phyloP scores from a whole-genome alignment of 1,284 basidiomycete genomes.

The Microbotryum intermedium region DNA sequence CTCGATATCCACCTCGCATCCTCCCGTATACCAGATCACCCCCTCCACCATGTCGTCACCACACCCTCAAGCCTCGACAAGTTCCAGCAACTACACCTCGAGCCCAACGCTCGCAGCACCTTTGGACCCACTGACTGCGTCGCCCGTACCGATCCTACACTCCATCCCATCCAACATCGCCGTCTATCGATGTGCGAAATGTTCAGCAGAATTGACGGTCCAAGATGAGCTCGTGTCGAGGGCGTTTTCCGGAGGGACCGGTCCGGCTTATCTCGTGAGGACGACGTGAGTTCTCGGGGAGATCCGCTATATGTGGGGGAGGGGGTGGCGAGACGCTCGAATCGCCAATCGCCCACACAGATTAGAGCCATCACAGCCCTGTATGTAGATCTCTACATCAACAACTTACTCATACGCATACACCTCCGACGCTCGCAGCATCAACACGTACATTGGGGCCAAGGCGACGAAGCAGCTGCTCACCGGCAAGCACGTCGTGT shows the following conservation, averaged over 20 bases:
- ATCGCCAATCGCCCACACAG: neutral
- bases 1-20: no score
- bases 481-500: conserved; percentile 14
- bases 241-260: conserved; percentile 6
- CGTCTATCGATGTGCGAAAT: conserved; percentile 7
- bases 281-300: neutral
- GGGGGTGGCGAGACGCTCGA: no score
- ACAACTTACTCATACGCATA: neutral
- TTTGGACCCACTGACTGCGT: no score
- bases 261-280: conserved; percentile 15
- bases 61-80: no score
- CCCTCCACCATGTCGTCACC: no score
- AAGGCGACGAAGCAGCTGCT: conserved; percentile 11
- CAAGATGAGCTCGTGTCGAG: conserved; percentile 19
- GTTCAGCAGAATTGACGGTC: conserved; percentile 14
- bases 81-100: no score
- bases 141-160: no score
- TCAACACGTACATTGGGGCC: conserved; percentile 6
- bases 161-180: neutral
- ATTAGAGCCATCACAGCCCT: no score
- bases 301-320: no score
- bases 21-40: no score
- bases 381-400: no score
- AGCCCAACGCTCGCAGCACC: no score
- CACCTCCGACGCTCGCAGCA: neutral